These are phyloP conservation scores for Ambrosiella cleistominuta DNA, from an alignment of 2,329 filamentous ascomycete genomes.

Conservation along the genomic window DNA sequence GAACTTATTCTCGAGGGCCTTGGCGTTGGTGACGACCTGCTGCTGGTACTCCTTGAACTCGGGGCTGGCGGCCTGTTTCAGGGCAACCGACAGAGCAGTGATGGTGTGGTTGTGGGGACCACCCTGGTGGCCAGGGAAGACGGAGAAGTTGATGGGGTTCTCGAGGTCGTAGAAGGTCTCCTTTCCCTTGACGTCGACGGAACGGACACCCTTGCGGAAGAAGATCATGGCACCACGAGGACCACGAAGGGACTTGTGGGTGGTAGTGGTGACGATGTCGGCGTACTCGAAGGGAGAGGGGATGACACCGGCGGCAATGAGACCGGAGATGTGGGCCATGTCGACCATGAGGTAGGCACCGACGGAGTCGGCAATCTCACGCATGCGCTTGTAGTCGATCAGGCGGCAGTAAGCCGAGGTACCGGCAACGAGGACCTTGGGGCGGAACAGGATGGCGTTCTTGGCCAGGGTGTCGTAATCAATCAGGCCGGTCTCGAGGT, in stretches of 20 bases:
- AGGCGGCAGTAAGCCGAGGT: slow-evolving; percentile 96
- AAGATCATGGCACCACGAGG: slow-evolving; percentile 99
- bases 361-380: slow-evolving; percentile 81
- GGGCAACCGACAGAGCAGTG: slow-evolving; percentile 81
- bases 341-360: slow-evolving; percentile 92
- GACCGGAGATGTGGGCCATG: slow-evolving; percentile 96
- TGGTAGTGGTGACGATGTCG: slow-evolving; percentile 95
- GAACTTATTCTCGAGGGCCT: slow-evolving; percentile 70
- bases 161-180: slow-evolving; percentile 85
- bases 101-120: slow-evolving; percentile 99
- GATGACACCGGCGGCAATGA: slow-evolving; percentile 84
- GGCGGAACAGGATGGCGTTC: slow-evolving; percentile 79
- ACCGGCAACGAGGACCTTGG: slow-evolving; percentile 89
- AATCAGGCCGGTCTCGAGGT: slow-evolving; percentile 82
- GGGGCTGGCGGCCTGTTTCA: slow-evolving; percentile 78
- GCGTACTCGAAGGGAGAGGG: slow-evolving; percentile 83
- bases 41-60: slow-evolving; percentile 93
- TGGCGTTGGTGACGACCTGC: slow-evolving; percentile 82
- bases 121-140: slow-evolving; percentile 97
- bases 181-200: slow-evolving; percentile 81
- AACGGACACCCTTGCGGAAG: slow-evolving; percentile 92
- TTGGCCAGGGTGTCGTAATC: slow-evolving; percentile 90
- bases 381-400: slow-evolving; percentile 94
- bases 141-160: slow-evolving; percentile 92
- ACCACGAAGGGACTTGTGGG: slow-evolving; percentile 95